Percentiles rank a stretch among this genome's conserved stretches.
Conservation (phyloP, 257 asterid genomes). For the Nicotiana paniculata region DNA sequence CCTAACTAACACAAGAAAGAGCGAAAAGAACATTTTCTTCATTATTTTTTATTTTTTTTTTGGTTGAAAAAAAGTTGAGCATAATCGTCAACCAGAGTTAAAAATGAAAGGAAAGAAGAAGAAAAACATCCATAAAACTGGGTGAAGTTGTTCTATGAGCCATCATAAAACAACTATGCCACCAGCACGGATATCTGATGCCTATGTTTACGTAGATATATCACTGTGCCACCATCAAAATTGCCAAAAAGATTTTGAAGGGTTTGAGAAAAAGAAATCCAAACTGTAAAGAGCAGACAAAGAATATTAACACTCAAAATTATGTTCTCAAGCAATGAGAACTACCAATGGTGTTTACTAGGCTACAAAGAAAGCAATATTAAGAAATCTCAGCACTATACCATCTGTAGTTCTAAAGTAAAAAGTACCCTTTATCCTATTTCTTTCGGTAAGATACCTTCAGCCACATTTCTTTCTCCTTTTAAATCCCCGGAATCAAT, state of each 20-base stretch:
- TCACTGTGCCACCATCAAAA: neutral
- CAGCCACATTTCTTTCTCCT: neutral
- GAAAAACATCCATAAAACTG: neutral
- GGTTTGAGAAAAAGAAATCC: neutral
- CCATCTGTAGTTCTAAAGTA: neutral
- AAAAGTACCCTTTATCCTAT: neutral
- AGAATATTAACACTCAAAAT: neutral
- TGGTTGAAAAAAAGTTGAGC: neutral
- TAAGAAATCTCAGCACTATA: neutral
- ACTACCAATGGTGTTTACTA: neutral
- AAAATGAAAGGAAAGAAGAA: neutral
- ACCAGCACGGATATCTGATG: neutral
- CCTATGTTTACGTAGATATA: neutral
- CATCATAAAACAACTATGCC: neutral
- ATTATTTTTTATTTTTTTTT: no score
- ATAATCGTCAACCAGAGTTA: neutral
- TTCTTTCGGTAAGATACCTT: neutral
- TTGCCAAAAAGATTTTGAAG: neutral
- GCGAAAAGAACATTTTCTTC: neutral
- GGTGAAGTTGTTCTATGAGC: neutral
- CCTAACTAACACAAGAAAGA: neutral
- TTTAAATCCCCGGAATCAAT: no score
- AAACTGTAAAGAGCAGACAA: neutral
- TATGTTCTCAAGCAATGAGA: neutral
- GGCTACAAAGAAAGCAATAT: neutral